Evolutionary conservation across 352 stramenopile species (phyloP), one percentile per base, ranked within the genome.

Genomic region (Globisporangium abappressorium): DNA sequence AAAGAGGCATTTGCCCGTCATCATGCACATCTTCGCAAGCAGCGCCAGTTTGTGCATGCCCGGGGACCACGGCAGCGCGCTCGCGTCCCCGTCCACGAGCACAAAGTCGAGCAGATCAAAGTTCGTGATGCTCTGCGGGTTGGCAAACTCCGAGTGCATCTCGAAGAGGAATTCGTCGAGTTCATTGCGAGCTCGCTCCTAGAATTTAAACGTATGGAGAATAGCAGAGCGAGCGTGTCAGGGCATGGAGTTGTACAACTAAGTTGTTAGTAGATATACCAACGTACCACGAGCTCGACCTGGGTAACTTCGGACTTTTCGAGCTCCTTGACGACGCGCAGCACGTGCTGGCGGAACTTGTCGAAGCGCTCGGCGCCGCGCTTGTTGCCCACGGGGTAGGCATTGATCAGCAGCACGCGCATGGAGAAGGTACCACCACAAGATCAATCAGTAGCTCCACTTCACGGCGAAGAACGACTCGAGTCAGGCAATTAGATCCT

Each of bases 21-120:
- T 92, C 85, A 93, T 94, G 70, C 87, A 95, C 85, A 94, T 93
- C 70, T 95, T 95, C 24, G 75, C 77, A 20, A 91, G 70, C 24
- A 91, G 57, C 38, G 74, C 59, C 9, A 95, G 72, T 60, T 94
- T 90, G 46, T 81, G 80, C 69, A 89, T 77, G 36, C 71, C 75
- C 0, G 81, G 82, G 5, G 78, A 65, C 87, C 87, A 95, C 11
- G 84, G 82, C 65, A 73, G 74, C 20, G 82, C 80, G 62, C 79
- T 91, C 34, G 72, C 53, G 57, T 95, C 85, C 38, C 87, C 87
- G 28, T 84, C 85, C 28, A 93, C 74, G 55, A 95, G 85, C 41
- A 95, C 79, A 59, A 95, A 93, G 66, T 95, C 87, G 28, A 95
- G 76, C 5, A 79, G 75, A 58, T 95, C 85, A 59, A 95, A 95